A percentile compares a stretch with the other conserved stretches of the same genome.
phyloP scores from a whole-genome alignment of 495 filamentous ascomycete species.

The Sphaerosporella brunnea region DNA sequence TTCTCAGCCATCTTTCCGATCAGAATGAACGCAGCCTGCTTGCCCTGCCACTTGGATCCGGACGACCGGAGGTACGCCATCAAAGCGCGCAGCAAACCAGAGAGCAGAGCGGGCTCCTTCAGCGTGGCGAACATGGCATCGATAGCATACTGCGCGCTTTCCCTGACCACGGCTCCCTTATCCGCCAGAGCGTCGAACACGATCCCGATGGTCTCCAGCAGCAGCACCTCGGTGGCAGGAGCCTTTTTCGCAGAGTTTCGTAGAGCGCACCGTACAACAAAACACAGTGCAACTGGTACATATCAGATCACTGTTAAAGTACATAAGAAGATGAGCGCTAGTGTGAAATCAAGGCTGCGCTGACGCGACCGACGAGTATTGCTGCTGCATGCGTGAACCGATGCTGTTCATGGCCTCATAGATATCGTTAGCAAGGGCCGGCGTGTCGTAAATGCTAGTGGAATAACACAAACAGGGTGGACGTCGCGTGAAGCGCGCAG shows the following conservation, averaged over 20 bases:
- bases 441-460: too few relatives aligned
- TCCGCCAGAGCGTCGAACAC: constrained; percentile 79
- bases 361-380: too few relatives aligned
- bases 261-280: constrained; percentile 86
- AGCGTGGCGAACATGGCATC: constrained; percentile 70
- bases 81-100: constrained; percentile 58
- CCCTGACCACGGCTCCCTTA: constrained; percentile 72
- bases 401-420: too few relatives aligned
- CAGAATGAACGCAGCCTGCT: constrained; percentile 63
- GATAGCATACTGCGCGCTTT: constrained; percentile 83
- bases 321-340: too few relatives aligned
- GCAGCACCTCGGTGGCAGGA: constrained; percentile 58
- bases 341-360: too few relatives aligned
- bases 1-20: constrained; percentile 85
- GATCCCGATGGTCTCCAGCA: constrained; percentile 52
- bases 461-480: too few relatives aligned
- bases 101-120: constrained; percentile 62
- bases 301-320: too few relatives aligned
- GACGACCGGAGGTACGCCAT: constrained; percentile 53
- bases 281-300: too few relatives aligned
- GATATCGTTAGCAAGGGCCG: too few relatives aligned
- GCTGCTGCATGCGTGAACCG: too few relatives aligned
- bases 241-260: constrained; percentile 69
- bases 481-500: too few relatives aligned
- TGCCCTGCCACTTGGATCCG: constrained; percentile 89